Evolutionary conservation across 2,329 filamentous ascomycete genomes (phyloP).

Genomic region (Talaromyces sp.): DNA sequence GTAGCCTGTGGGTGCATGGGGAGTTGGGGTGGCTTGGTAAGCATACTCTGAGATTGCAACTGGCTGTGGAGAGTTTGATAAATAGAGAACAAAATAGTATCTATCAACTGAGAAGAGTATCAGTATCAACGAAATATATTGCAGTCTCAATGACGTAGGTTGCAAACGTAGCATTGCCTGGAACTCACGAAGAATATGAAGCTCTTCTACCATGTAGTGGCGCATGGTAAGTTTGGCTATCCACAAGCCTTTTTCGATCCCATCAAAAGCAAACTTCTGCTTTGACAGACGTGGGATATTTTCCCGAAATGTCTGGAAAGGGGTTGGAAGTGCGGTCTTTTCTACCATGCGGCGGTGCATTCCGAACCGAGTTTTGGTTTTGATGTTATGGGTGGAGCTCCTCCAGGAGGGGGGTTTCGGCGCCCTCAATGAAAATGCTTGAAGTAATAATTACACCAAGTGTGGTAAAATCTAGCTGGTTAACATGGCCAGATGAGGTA

Average conservation of each 20-base stretch:
- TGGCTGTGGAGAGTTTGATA: conserved; percentile 91
- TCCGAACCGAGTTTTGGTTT: too few species aligned
- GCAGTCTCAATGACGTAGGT: conserved; percentile 99
- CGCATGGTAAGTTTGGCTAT: conserved; percentile 72
- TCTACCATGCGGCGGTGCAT: too few species aligned
- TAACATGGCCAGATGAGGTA: too few species aligned
- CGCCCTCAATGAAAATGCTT: too few species aligned
- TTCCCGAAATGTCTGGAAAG: conserved; percentile 68
- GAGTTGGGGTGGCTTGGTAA: too few species aligned
- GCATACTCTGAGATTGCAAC: too few species aligned
- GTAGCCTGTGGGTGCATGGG: too few species aligned
- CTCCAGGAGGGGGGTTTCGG: too few species aligned
- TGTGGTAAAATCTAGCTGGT: too few species aligned
- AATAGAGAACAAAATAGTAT: conserved; percentile 76
- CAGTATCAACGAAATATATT: conserved; percentile 73
- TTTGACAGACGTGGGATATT: conserved; percentile 72
- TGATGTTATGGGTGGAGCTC: too few species aligned
- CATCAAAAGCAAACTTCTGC: conserved; percentile 99
- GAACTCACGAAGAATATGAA: conserved; percentile 69
- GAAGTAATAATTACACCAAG: too few species aligned
- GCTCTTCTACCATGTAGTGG: conserved; percentile 79
- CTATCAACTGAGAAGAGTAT: conserved; percentile 71
- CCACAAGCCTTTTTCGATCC: conserved; percentile 93
- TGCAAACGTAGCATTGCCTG: conserved; percentile 86
- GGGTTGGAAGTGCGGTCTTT: conserved; percentile 67